Conservation (phyloP, 805 yeast species). For the Ogataea methanolica region DNA sequence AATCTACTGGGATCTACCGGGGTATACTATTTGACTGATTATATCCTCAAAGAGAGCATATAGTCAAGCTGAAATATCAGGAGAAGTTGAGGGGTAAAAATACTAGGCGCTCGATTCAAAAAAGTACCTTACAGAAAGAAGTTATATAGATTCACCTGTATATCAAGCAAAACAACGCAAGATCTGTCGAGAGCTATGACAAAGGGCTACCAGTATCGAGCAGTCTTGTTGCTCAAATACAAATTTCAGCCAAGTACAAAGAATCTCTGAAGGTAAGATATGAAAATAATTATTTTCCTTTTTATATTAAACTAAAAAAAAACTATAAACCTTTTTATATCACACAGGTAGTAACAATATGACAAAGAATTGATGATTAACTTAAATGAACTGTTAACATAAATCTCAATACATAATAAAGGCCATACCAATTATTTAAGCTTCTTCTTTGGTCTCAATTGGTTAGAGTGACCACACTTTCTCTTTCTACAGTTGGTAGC, state of each 20-base stretch:
- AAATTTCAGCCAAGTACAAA: background rate
- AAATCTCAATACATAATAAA: constrained; percentile 2
- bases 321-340: constrained; percentile 9
- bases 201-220: background rate
- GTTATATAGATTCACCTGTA: too few relatives aligned
- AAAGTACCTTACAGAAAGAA: too few relatives aligned
- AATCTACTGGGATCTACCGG: too few relatives aligned
- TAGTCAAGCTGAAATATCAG: too few relatives aligned
- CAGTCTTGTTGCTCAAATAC: background rate
- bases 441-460: constrained; percentile 99
- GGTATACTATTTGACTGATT: too few relatives aligned
- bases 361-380: background rate
- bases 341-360: constrained; percentile 6
- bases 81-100: too few relatives aligned
- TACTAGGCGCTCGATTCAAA: too few relatives aligned
- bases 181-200: too few relatives aligned
- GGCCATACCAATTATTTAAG: constrained; percentile 68
- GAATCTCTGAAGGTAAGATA: background rate
- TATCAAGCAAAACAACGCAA: too few relatives aligned
- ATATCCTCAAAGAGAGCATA: too few relatives aligned
- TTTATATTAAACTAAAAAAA: background rate
- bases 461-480: constrained; percentile 99
- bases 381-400: constrained; percentile 3
- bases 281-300: background rate
- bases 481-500: constrained; percentile 99